These are phyloP conservation scores for Coffea eugenioides DNA, from an alignment of 257 asterid species.

Conservation along the genomic window DNA sequence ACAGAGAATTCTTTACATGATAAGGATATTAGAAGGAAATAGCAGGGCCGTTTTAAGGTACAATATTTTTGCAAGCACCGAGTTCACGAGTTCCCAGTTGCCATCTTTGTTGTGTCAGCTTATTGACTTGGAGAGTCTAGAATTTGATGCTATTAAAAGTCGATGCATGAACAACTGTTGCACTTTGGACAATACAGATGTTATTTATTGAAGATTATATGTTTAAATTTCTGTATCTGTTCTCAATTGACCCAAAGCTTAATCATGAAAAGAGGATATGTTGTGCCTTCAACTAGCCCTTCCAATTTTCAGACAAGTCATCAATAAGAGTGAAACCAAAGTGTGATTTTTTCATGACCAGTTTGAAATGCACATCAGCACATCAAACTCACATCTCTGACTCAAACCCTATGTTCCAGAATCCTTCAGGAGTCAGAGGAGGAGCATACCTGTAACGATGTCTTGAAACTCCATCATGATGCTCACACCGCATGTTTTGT, in stretches of 20 bases:
- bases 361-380: background rate
- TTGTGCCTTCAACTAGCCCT: background rate
- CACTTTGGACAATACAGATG: background rate
- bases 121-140: background rate
- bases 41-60: background rate
- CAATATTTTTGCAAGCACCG: background rate
- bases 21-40: background rate
- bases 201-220: background rate
- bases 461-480: constrained; percentile 91
- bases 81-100: background rate
- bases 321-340: background rate
- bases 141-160: background rate
- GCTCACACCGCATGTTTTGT: constrained; percentile 74
- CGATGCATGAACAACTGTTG: background rate
- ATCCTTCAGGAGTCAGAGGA: constrained; percentile 95
- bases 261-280: background rate
- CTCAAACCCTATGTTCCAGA: constrained; percentile 95
- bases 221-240: background rate
- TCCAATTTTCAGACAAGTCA: background rate
- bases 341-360: background rate
- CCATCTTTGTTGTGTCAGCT: background rate
- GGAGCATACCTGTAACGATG: constrained; percentile 94
- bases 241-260: background rate
- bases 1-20: background rate
- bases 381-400: constrained; percentile 61